A percentile compares a stretch with the other conserved stretches of the same genome.
These are phyloP conservation scores for Trichoderma gracile DNA, from an alignment of 2,329 filamentous ascomycete species.

Conservation along the genomic window DNA sequence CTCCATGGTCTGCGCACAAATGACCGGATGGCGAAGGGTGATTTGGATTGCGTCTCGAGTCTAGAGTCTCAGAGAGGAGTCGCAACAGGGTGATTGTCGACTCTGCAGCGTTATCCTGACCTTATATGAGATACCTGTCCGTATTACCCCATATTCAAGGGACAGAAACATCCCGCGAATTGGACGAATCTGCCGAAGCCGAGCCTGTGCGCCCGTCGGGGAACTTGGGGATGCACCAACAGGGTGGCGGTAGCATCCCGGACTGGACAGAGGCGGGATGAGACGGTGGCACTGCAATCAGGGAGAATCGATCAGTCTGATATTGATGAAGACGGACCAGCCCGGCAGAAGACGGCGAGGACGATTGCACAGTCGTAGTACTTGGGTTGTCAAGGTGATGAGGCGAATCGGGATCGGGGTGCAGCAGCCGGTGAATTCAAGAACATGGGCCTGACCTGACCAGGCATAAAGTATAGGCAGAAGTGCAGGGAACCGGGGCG, in stretches of 20 bases:
- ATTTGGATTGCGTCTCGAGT: no score
- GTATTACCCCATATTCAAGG: no score
- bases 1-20: not conserved
- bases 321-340: not conserved
- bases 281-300: slow-evolving; percentile 13
- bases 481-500: not conserved
- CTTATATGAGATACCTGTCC: no score
- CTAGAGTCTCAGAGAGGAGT: not conserved
- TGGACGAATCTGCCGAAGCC: not conserved
- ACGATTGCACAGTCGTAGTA: no score
- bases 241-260: slow-evolving; percentile 13
- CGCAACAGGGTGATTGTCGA: not conserved
- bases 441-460: no score
- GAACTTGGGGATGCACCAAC: not conserved
- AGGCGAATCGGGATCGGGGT: no score
- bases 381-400: no score
- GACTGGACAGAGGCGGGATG: slow-evolving; percentile 2
- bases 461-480: no score
- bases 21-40: not conserved
- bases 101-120: not conserved
- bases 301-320: not conserved
- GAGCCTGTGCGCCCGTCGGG: slow-evolving; percentile 11
- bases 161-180: no score
- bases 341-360: not conserved
- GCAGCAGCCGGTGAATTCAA: no score